Conservation (phyloP, 164 flowering plant species). For the Protea cynaroides region DNA sequence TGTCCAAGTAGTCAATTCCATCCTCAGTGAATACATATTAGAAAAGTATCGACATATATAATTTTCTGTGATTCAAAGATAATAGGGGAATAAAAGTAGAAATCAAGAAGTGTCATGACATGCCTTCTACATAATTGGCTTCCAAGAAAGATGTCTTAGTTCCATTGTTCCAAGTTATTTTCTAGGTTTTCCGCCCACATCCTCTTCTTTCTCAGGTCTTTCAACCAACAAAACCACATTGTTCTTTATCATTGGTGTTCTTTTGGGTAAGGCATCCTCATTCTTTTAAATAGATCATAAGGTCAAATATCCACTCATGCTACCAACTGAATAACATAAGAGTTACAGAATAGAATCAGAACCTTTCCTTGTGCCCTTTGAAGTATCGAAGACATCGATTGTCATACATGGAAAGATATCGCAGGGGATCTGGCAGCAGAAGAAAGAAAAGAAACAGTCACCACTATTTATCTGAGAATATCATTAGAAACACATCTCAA, state of each 20-base stretch:
- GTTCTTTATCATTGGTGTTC: background rate
- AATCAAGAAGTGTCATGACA: too few species aligned
- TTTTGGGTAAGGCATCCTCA: background rate
- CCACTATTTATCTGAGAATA: conserved; percentile 2
- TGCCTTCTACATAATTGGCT: too few species aligned
- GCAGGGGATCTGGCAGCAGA: conserved; percentile 58
- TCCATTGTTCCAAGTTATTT: too few species aligned
- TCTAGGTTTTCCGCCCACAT: too few species aligned
- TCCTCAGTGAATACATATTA: too few species aligned
- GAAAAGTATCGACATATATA: too few species aligned
- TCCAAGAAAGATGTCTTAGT: too few species aligned
- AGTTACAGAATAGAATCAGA: background rate
- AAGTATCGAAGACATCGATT: conserved; percentile 96
- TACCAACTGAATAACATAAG: too few species aligned
- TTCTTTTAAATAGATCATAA: background rate
- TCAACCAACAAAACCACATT: background rate
- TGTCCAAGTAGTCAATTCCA: too few species aligned
- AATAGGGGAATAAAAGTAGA: too few species aligned
- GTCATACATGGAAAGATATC: conserved; percentile 94
- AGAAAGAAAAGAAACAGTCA: background rate
- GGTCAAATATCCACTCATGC: background rate
- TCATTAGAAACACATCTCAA: background rate
- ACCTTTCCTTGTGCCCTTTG: conserved; percentile 97
- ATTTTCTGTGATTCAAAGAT: too few species aligned
- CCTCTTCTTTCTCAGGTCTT: background rate